Conservation (phyloP, 2,329 filamentous ascomycete genomes). For the Phialophora verrucosa region DNA sequence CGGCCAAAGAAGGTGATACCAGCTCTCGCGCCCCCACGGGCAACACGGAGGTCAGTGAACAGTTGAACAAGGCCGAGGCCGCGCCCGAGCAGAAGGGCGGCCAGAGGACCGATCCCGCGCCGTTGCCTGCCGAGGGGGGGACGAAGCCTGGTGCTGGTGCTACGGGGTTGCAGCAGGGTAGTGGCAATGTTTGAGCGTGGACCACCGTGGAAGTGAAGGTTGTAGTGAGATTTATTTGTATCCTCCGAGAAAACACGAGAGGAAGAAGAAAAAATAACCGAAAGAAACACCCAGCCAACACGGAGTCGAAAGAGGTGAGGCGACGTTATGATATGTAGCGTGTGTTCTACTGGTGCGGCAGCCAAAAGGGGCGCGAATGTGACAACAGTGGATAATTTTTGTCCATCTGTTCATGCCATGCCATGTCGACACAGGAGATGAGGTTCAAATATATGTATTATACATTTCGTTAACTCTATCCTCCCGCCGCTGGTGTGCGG, state of each 20-base stretch:
- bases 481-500: neutral
- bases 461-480: neutral
- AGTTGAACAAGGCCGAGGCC: constrained; percentile 23
- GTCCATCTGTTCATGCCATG: neutral
- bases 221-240: neutral
- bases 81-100: constrained; percentile 26
- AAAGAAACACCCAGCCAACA: no score
- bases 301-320: neutral
- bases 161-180: constrained; percentile 16
- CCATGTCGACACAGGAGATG: neutral
- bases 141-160: constrained; percentile 26
- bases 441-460: neutral
- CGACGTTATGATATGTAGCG: neutral
- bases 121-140: constrained; percentile 6
- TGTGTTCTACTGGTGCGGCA: neutral
- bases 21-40: constrained; percentile 11
- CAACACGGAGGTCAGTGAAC: constrained; percentile 21
- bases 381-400: neutral
- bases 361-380: neutral
- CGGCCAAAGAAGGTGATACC: constrained; percentile 1
- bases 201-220: no score
- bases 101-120: constrained; percentile 29
- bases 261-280: no score
- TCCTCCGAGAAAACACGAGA: no score
- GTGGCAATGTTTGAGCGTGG: constrained; percentile 9